These are phyloP conservation scores for Hypoxylon sp. DNA, from an alignment of 2,329 filamentous ascomycete genomes.

Conservation along the genomic window DNA sequence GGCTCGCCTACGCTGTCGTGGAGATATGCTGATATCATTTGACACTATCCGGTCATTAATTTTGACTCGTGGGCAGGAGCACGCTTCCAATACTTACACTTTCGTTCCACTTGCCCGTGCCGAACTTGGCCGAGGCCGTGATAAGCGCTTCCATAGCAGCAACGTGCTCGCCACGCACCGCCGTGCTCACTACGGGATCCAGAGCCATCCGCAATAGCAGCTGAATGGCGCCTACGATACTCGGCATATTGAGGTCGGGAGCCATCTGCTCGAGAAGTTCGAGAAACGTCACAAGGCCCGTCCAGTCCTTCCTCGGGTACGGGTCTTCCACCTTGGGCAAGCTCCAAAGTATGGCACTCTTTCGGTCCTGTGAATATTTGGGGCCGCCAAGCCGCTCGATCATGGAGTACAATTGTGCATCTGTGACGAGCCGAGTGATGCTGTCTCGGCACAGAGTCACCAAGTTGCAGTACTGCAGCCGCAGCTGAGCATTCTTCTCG, in stretches of 20 bases:
- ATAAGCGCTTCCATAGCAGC: constrained; percentile 59
- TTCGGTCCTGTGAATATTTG: constrained; percentile 55
- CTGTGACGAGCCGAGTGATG: constrained; percentile 58
- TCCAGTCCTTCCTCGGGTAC: constrained; percentile 60
- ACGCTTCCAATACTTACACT: constrained; percentile 55
- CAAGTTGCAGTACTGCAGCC: constrained; percentile 70
- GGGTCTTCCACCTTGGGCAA: constrained; percentile 46
- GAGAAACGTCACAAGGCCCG: constrained; percentile 58
- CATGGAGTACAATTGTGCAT: constrained; percentile 61
- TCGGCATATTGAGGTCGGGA: constrained; percentile 50
- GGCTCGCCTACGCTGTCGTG: constrained; percentile 60
- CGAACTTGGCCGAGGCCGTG: constrained; percentile 53
- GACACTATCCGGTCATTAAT: constrained; percentile 57
- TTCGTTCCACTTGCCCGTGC: constrained; percentile 53
- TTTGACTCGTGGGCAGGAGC: constrained; percentile 2
- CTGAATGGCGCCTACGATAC: constrained; percentile 56
- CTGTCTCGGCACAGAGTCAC: constrained; percentile 60
- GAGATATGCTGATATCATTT: constrained; percentile 60
- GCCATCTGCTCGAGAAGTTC: constrained; percentile 56
- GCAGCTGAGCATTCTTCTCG: constrained; percentile 67
- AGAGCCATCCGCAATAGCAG: constrained; percentile 67
- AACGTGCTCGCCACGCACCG: constrained; percentile 44
- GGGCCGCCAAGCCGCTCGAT: constrained; percentile 70
- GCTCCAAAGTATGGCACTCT: constrained; percentile 39
- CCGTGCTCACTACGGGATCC: constrained; percentile 59